These are phyloP conservation scores for Laguncularia racemosa DNA, from an alignment of 345 rosid genomes.

Conservation along the genomic window DNA sequence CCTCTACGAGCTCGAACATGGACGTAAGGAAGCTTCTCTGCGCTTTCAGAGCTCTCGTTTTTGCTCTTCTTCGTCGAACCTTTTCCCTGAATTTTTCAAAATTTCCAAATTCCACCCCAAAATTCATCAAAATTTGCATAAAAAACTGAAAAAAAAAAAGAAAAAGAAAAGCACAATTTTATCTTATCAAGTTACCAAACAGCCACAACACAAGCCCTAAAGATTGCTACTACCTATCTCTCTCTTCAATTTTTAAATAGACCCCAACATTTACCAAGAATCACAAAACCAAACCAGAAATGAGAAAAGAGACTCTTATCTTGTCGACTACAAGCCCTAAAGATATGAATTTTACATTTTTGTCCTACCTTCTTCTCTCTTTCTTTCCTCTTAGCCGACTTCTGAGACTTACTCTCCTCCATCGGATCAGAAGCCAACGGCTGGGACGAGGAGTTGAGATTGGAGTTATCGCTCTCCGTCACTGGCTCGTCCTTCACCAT, in stretches of 20 bases:
- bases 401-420: slow-evolving; percentile 20
- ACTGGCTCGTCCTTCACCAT: slow-evolving; percentile 41
- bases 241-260: too few relatives aligned
- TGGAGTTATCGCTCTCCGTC: slow-evolving; percentile 20
- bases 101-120: not conserved
- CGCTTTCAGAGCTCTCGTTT: slow-evolving; percentile 31
- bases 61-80: slow-evolving; percentile 41
- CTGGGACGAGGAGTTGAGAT: slow-evolving; percentile 18
- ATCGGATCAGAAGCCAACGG: slow-evolving; percentile 27
- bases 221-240: too few relatives aligned
- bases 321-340: not conserved
- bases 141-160: too few relatives aligned
- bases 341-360: not conserved
- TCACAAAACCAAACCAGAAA: not conserved
- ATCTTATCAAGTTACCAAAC: too few relatives aligned
- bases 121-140: slow-evolving; percentile 3
- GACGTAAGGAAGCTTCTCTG: slow-evolving; percentile 50
- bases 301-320: not conserved
- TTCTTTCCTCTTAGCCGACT: slow-evolving; percentile 40
- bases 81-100: slow-evolving; percentile 23
- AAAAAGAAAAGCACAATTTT: too few relatives aligned
- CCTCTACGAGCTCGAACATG: slow-evolving; percentile 69
- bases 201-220: too few relatives aligned
- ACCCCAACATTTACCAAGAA: too few relatives aligned
- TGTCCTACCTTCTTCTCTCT: slow-evolving; percentile 41